phyloP scores from a whole-genome alignment of 208 protist species.

The Trichomonas vaginalis region DNA sequence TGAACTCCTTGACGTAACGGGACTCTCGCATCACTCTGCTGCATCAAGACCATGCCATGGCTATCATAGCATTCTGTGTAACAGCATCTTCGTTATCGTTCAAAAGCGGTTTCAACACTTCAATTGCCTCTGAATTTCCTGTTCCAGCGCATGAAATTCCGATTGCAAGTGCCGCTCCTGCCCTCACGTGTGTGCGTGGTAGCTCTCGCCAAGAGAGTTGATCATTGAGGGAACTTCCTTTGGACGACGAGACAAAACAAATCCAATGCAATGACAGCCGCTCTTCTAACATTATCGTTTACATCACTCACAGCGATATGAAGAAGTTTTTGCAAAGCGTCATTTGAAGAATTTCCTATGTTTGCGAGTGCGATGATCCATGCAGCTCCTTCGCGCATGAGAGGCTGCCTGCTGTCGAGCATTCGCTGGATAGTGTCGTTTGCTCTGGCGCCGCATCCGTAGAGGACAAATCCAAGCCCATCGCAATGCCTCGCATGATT shows the following conservation, averaged over 20 bases:
- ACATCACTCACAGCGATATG: slow-evolving; percentile 88
- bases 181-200: slow-evolving; percentile 92
- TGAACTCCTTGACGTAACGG: not conserved
- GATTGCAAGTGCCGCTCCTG: slow-evolving; percentile 80
- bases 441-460: slow-evolving; percentile 78
- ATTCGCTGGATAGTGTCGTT: slow-evolving; percentile 68
- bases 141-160: slow-evolving; percentile 83
- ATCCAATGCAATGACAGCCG: slow-evolving; percentile 87
- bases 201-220: slow-evolving; percentile 55
- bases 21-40: not conserved
- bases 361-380: slow-evolving; percentile 86
- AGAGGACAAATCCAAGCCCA: slow-evolving; percentile 83
- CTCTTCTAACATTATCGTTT: slow-evolving; percentile 88
- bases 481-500: slow-evolving; percentile 84
- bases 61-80: slow-evolving; percentile 76
- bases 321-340: slow-evolving; percentile 73
- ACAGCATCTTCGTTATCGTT: slow-evolving; percentile 70
- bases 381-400: slow-evolving; percentile 65
- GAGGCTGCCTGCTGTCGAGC: slow-evolving; percentile 19
- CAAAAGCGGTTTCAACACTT: slow-evolving; percentile 71
- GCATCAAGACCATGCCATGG: slow-evolving; percentile 72
- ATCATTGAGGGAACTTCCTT: slow-evolving; percentile 58
- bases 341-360: slow-evolving; percentile 63
- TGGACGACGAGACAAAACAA: slow-evolving; percentile 62
- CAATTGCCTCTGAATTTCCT: slow-evolving; percentile 40